phyloP scores from a whole-genome alignment of 495 filamentous ascomycete species.

The Collariella sp. region DNA sequence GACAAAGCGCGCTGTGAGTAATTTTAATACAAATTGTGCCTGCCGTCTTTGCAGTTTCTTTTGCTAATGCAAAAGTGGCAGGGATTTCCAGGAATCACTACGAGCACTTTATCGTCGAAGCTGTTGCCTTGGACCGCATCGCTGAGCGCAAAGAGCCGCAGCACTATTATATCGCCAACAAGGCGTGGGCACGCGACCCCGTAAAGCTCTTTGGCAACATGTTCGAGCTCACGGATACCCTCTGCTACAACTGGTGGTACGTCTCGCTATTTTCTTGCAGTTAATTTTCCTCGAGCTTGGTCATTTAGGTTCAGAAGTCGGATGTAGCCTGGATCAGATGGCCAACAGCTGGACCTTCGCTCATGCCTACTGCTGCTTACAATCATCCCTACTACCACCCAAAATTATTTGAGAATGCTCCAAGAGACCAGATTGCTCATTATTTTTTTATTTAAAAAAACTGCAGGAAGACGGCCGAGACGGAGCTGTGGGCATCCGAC shows the following conservation, averaged over 20 bases:
- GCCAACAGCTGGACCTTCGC: too few species aligned
- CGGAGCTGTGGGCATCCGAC: neutral
- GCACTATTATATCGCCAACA: neutral
- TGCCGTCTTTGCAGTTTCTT: neutral
- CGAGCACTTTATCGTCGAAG: neutral
- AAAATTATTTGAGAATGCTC: too few species aligned
- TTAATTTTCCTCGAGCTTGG: too few species aligned
- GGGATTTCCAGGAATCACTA: neutral
- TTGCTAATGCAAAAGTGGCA: neutral
- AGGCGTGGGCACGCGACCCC: neutral
- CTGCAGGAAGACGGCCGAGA: neutral
- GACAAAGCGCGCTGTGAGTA: neutral
- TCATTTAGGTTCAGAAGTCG: too few species aligned
- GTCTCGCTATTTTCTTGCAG: too few species aligned
- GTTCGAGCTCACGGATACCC: slow-evolving; percentile 5
- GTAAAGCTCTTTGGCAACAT: slow-evolving; percentile 6
- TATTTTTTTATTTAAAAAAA: too few species aligned
- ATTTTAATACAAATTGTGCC: neutral
- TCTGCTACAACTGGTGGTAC: slow-evolving; percentile 8
- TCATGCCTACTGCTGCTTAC: too few species aligned
- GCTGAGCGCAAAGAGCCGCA: neutral
- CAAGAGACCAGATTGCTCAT: too few species aligned
- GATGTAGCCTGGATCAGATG: too few species aligned
- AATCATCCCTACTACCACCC: too few species aligned
- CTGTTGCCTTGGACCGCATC: neutral